Conservation (phyloP, 257 asterid species). For the Misopates orontium region DNA sequence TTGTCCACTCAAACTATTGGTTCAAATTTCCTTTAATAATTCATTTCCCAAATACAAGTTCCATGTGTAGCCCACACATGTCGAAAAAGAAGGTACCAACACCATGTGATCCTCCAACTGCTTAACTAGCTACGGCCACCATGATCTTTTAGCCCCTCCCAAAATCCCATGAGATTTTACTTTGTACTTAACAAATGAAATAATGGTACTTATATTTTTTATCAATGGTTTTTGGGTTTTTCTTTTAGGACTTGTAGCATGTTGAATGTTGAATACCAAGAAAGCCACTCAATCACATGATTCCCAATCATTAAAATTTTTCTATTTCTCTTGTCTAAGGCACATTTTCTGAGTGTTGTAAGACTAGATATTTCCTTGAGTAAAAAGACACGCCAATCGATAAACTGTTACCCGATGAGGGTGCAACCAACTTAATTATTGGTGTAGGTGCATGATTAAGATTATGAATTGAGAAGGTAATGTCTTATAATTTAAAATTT, state of each 20-base stretch:
- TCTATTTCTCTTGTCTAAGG: too few relatives aligned
- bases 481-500: too few relatives aligned
- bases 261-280: constrained; percentile 71
- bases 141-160: constrained; percentile 28
- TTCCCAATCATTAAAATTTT: constrained; percentile 25
- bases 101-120: constrained; percentile 79
- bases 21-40: too few relatives aligned
- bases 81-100: constrained; percentile 45
- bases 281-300: constrained; percentile 79
- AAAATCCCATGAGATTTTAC: constrained; percentile 13
- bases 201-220: constrained; percentile 20
- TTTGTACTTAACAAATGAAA: constrained; percentile 30
- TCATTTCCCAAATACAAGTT: too few relatives aligned
- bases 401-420: too few relatives aligned
- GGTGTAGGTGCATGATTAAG: too few relatives aligned
- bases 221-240: constrained; percentile 29
- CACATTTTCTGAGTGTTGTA: too few relatives aligned
- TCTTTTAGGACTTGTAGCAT: constrained; percentile 45
- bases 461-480: too few relatives aligned
- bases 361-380: too few relatives aligned
- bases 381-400: too few relatives aligned
- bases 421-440: too few relatives aligned
- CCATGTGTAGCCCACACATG: constrained; percentile 30
- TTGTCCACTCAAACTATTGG: too few relatives aligned
- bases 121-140: constrained; percentile 51